Conservation (phyloP, 352 stramenopile genomes). For the Pythium plurisporium region DNA sequence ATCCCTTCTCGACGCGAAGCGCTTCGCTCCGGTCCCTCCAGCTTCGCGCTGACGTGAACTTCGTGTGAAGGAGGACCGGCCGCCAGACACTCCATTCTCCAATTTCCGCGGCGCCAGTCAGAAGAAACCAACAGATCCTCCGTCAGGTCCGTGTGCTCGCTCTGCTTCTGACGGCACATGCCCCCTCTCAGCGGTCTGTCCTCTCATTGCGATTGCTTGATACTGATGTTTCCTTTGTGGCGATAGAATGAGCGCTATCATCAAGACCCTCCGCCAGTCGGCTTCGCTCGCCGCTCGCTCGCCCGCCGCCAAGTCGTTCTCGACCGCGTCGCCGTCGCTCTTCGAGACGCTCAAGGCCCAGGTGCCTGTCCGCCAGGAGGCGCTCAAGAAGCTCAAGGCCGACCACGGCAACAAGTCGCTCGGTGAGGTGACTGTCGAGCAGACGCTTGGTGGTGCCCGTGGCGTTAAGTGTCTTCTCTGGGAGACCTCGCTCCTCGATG, state of each 20-base stretch:
- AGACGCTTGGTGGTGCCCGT: slow-evolving; percentile 95
- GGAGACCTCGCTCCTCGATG: slow-evolving; percentile 96
- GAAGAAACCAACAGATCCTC: slow-evolving; percentile 16
- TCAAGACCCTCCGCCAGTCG: slow-evolving; percentile 61
- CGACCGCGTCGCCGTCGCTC: slow-evolving; percentile 62
- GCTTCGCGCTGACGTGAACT: slow-evolving; percentile 7
- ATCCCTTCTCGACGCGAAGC: no score
- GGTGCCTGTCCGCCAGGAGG: slow-evolving; percentile 89
- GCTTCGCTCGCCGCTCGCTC: slow-evolving; percentile 39
- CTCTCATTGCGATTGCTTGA: neutral
- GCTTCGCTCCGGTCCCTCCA: no score
- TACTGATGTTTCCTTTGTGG: neutral
- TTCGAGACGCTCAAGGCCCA: slow-evolving; percentile 86
- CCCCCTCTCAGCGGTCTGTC: no score
- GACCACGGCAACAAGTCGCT: slow-evolving; percentile 92
- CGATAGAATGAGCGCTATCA: slow-evolving; percentile 57
- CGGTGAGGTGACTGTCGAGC: slow-evolving; percentile 94
- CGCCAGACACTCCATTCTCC: slow-evolving; percentile 26
- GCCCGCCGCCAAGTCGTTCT: slow-evolving; percentile 52
- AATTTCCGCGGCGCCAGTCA: slow-evolving; percentile 27
- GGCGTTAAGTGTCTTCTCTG: slow-evolving; percentile 99
- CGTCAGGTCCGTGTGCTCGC: slow-evolving; percentile 4
- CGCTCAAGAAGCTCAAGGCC: slow-evolving; percentile 93
- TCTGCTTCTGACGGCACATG: neutral
- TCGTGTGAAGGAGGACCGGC: no score